Conservation (phyloP, 495 filamentous ascomycete species). For the Podospora pseudoanserina region DNA sequence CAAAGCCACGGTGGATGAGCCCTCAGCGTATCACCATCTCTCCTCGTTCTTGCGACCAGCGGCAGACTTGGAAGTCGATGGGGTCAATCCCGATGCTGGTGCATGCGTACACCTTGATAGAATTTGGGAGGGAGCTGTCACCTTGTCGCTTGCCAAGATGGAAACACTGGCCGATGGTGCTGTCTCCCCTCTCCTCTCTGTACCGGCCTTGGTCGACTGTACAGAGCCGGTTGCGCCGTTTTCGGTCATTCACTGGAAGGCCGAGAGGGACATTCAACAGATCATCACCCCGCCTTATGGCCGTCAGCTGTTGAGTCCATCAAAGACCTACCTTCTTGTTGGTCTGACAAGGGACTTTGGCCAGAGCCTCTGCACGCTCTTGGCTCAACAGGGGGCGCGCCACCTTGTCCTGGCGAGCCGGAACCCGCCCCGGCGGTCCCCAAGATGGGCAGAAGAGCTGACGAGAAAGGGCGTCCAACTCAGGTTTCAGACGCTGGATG, state of each 20-base stretch:
- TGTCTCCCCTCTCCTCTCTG: slow-evolving; percentile 11
- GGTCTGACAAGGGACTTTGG: slow-evolving; percentile 58
- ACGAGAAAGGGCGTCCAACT: slow-evolving; percentile 34
- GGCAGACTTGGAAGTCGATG: not conserved
- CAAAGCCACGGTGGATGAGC: slow-evolving; percentile 17
- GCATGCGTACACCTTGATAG: not conserved
- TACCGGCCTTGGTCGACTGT: slow-evolving; percentile 25
- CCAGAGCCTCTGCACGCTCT: slow-evolving; percentile 55
- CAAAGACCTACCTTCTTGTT: slow-evolving; percentile 56
- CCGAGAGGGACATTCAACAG: slow-evolving; percentile 25
- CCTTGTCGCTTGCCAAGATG: slow-evolving; percentile 19
- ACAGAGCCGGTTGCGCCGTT: slow-evolving; percentile 17
- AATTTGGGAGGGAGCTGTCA: slow-evolving; percentile 26
- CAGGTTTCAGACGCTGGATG: slow-evolving; percentile 36
- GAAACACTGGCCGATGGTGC: not conserved
- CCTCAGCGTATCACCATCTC: slow-evolving; percentile 25
- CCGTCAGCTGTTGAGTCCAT: slow-evolving; percentile 27
- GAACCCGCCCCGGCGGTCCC: slow-evolving; percentile 36
- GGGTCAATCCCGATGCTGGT: not conserved
- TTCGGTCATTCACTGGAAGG: slow-evolving; percentile 40
- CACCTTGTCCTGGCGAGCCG: slow-evolving; percentile 57
- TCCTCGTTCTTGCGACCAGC: not conserved
- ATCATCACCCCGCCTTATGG: slow-evolving; percentile 19
- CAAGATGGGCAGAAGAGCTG: slow-evolving; percentile 41
- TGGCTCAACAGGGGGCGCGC: slow-evolving; percentile 52